Evolutionary conservation across 371 early-diverging fungal species (phyloP).

Genomic region (Mucor plumbeus): DNA sequence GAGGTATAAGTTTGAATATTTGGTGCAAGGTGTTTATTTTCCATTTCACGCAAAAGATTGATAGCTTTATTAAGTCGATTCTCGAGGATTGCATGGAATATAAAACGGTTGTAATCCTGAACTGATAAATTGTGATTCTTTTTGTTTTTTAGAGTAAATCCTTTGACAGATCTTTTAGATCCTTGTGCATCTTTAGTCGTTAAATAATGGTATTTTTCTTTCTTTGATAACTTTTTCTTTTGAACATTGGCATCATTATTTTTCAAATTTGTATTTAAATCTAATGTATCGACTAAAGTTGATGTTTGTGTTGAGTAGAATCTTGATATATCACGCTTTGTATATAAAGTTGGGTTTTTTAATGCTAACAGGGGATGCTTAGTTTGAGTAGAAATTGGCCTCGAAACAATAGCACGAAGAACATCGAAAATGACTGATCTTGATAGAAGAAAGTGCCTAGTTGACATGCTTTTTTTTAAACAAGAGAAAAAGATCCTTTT

Average conservation of each 20-base stretch:
- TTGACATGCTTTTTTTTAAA: conserved; percentile 10
- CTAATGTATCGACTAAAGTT: background rate
- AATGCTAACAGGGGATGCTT: conserved; percentile 7
- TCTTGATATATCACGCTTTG: conserved; percentile 7
- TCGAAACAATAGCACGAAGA: conserved; percentile 23
- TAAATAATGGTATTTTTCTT: conserved; percentile 6
- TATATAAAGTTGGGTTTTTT: background rate
- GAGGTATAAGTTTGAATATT: conserved; percentile 43
- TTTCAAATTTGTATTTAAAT: background rate
- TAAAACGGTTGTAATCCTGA: conserved; percentile 33
- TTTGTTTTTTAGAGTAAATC: conserved; percentile 16
- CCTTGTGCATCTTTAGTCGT: conserved; percentile 6
- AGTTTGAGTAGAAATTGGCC: conserved; percentile 16
- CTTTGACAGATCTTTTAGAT: conserved; percentile 11
- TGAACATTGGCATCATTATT: background rate
- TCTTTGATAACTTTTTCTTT: background rate
- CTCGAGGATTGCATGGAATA: conserved; percentile 23
- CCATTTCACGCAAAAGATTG: conserved; percentile 40
- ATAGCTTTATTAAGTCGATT: conserved; percentile 41
- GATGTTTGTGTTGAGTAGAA: conserved; percentile 10
- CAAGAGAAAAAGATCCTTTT: conserved; percentile 5
- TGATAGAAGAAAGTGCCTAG: conserved; percentile 16
- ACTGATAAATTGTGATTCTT: conserved; percentile 19
- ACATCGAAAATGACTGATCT: conserved; percentile 28
- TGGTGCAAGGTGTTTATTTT: conserved; percentile 27